Conservation (phyloP, 352 stramenopile genomes). For the Pythium brachiatum region DNA sequence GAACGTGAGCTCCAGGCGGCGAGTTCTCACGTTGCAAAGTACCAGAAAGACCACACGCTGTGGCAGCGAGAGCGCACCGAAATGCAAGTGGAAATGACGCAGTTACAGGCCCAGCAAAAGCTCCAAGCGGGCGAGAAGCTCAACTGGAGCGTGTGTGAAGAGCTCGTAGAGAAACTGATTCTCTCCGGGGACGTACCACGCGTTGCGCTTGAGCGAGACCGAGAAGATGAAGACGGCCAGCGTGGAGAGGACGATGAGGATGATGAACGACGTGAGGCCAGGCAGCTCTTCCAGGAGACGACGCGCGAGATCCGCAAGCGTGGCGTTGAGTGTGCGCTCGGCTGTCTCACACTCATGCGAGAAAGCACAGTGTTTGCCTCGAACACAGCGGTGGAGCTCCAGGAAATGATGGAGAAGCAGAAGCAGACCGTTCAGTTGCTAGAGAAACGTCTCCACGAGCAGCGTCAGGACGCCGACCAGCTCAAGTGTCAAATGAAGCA, state of each 20-base stretch:
- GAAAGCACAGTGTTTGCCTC: constrained; percentile 70
- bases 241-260: constrained; percentile 24
- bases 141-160: constrained; percentile 55
- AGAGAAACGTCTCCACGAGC: constrained; percentile 56
- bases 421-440: constrained; percentile 46
- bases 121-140: constrained; percentile 25
- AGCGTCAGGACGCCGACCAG: constrained; percentile 50
- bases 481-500: constrained; percentile 47
- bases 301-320: constrained; percentile 37
- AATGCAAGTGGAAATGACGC: constrained; percentile 28
- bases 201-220: constrained; percentile 19
- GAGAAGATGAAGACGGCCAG: constrained; percentile 7
- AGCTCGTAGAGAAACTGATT: constrained; percentile 53
- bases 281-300: constrained; percentile 34
- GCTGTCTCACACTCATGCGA: constrained; percentile 57
- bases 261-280: constrained; percentile 23
- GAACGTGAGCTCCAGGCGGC: constrained; percentile 40
- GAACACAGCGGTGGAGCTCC: constrained; percentile 52
- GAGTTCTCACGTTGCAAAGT: constrained; percentile 28
- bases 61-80: constrained; percentile 37
- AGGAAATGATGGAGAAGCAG: constrained; percentile 60
- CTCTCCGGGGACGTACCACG: constrained; percentile 46
- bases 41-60: constrained; percentile 30
- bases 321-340: constrained; percentile 49
- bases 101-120: constrained; percentile 31